phyloP scores from a whole-genome alignment of 2,329 filamentous ascomycete species.

The Penicillium janthinellum region DNA sequence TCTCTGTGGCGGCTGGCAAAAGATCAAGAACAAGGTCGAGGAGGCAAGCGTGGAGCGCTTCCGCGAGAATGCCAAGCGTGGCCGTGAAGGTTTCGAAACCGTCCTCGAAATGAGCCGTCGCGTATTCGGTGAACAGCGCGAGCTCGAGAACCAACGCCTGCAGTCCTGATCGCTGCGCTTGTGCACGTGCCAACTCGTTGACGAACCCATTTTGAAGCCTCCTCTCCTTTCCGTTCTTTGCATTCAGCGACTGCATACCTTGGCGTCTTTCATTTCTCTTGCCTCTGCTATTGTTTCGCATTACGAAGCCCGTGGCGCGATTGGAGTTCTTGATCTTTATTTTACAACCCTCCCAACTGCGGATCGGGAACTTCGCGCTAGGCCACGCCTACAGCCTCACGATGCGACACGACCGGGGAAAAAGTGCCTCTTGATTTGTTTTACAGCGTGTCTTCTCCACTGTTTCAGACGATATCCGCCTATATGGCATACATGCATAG shows the following conservation, averaged over 20 bases:
- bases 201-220: conserved; percentile 10
- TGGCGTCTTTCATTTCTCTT: conserved; percentile 24
- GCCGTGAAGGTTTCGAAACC: conserved; percentile 90
- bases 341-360: background rate
- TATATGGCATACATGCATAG: conserved; percentile 17
- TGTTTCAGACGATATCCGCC: conserved; percentile 12
- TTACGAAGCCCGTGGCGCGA: conserved; percentile 28
- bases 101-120: conserved; percentile 91
- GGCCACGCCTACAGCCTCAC: conserved; percentile 10
- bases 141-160: conserved; percentile 55
- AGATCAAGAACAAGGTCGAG: conserved; percentile 94
- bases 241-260: conserved; percentile 37
- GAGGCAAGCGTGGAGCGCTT: conserved; percentile 87
- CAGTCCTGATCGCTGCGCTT: conserved; percentile 23
- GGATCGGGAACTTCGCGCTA: background rate
- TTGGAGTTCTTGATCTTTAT: conserved; percentile 26
- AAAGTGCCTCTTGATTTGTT: conserved; percentile 19
- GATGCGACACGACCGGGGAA: conserved; percentile 8
- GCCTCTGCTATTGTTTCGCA: conserved; percentile 10
- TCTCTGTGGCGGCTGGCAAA: conserved; percentile 93
- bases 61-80: conserved; percentile 85
- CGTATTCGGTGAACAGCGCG: conserved; percentile 87
- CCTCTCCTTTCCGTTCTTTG: conserved; percentile 16
- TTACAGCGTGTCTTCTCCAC: conserved; percentile 8
- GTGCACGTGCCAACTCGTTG: background rate